These are phyloP conservation scores for Colletotrichum sp. DNA, from an alignment of 2,329 filamentous ascomycete species.

Conservation along the genomic window DNA sequence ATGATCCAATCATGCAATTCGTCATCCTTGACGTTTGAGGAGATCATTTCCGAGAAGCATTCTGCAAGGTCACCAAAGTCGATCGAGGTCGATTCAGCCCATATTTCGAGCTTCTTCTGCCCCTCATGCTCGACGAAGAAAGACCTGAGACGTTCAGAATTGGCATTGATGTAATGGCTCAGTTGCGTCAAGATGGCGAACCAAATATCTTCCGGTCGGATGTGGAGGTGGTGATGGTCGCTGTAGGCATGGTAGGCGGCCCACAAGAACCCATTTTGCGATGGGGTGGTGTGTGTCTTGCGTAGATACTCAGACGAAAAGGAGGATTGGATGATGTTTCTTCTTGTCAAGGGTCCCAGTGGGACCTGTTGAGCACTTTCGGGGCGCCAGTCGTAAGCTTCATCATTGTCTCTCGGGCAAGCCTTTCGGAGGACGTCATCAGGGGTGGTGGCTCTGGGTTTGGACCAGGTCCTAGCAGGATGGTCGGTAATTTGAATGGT, in stretches of 20 bases:
- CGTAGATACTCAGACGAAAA: neutral
- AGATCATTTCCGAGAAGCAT: conserved; percentile 42
- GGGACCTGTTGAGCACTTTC: too few species aligned
- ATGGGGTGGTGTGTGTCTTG: neutral
- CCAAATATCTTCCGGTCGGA: conserved; percentile 60
- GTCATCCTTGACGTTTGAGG: conserved; percentile 44
- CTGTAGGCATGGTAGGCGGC: conserved; percentile 44
- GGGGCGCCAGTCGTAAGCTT: neutral
- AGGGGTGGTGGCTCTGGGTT: neutral
- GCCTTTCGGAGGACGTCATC: neutral
- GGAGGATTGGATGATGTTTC: neutral
- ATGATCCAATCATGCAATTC: conserved; percentile 52
- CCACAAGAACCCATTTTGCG: conserved; percentile 42
- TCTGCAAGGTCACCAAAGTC: conserved; percentile 31
- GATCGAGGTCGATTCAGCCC: neutral
- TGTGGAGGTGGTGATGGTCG: conserved; percentile 46
- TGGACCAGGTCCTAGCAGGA: neutral
- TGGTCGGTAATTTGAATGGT: neutral
- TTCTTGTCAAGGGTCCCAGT: too few species aligned
- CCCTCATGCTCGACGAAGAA: conserved; percentile 48
- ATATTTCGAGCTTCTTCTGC: conserved; percentile 22
- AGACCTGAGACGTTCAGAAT: conserved; percentile 47
- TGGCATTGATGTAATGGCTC: conserved; percentile 47
- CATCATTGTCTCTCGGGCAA: rapidly evolving
- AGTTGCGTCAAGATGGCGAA: conserved; percentile 54